A percentile compares a stretch with the other conserved stretches of the same genome.
phyloP scores from a whole-genome alignment of 306 rosid species.

The Senna tora region DNA sequence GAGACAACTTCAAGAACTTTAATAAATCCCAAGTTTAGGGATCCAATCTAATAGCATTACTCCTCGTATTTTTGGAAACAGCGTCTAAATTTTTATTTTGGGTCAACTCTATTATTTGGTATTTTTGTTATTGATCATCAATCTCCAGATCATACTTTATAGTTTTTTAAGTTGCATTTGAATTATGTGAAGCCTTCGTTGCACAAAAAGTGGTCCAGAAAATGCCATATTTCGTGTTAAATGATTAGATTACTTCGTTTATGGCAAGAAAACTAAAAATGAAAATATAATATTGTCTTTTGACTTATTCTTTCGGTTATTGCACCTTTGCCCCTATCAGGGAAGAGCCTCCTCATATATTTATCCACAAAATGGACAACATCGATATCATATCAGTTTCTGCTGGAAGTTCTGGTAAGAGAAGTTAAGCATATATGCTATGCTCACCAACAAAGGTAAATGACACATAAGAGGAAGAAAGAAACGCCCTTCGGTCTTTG shows the following conservation, averaged over 20 bases:
- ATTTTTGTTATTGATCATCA: slow-evolving; percentile 6
- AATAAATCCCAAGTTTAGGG: too few species aligned
- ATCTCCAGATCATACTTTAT: not conserved
- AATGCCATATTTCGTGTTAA: not conserved
- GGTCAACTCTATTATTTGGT: slow-evolving; percentile 1
- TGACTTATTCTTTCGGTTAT: slow-evolving; percentile 25
- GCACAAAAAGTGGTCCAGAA: not conserved
- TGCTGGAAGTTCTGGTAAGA: slow-evolving; percentile 50
- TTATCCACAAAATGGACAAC: slow-evolving; percentile 52
- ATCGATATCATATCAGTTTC: slow-evolving; percentile 39
- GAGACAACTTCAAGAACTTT: too few species aligned
- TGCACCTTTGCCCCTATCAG: slow-evolving; percentile 44
- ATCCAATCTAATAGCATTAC: too few species aligned
- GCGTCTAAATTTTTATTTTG: not conserved
- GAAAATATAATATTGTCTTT: not conserved
- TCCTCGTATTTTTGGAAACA: slow-evolving; percentile 4
- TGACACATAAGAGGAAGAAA: not conserved
- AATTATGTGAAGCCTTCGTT: slow-evolving; percentile 18
- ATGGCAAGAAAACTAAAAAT: slow-evolving; percentile 22
- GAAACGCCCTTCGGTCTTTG: not conserved
- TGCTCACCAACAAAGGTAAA: slow-evolving; percentile 46
- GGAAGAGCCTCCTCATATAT: slow-evolving; percentile 66
- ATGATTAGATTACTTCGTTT: slow-evolving; percentile 9
- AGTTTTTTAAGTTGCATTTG: not conserved
- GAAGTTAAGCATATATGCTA: slow-evolving; percentile 34